Conservation (phyloP, 2,329 filamentous ascomycete genomes). For the Ceratocystis harringtonii region DNA sequence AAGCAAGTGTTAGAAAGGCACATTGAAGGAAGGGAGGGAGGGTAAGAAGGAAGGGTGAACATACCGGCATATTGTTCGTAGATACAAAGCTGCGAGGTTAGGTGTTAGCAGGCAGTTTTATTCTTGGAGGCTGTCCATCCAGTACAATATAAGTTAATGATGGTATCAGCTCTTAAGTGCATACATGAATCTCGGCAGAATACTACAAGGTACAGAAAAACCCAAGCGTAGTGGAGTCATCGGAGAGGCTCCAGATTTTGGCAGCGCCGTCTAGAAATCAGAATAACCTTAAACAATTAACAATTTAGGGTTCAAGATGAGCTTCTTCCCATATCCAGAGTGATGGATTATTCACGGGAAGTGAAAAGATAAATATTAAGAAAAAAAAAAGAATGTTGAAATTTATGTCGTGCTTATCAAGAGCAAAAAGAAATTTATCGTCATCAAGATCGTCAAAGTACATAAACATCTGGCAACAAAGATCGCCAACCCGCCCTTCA, state of each 20-base stretch:
- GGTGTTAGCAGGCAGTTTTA: neutral
- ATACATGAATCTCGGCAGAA: neutral
- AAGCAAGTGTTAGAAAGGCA: neutral
- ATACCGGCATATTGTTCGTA: conserved; percentile 8
- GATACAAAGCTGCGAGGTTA: neutral
- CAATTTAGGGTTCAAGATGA: neutral
- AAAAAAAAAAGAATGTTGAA: neutral
- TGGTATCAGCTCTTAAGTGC: neutral
- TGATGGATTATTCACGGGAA: neutral
- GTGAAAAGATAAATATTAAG: too few species aligned
- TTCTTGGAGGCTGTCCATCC: neutral
- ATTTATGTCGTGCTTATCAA: neutral
- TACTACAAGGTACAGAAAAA: neutral
- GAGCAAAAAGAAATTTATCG: neutral
- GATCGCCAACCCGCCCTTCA: neutral
- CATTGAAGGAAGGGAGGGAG: neutral
- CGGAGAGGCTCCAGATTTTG: conserved; percentile 10
- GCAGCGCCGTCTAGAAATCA: neutral
- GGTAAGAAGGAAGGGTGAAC: neutral
- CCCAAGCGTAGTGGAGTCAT: conserved; percentile 1
- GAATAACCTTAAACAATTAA: neutral
- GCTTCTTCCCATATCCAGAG: neutral
- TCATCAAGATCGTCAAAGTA: conserved; percentile 8
- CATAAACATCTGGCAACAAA: neutral
- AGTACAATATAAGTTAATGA: neutral